phyloP scores from a whole-genome alignment of 2,329 filamentous ascomycete species.

The Diaporthe helianthi region DNA sequence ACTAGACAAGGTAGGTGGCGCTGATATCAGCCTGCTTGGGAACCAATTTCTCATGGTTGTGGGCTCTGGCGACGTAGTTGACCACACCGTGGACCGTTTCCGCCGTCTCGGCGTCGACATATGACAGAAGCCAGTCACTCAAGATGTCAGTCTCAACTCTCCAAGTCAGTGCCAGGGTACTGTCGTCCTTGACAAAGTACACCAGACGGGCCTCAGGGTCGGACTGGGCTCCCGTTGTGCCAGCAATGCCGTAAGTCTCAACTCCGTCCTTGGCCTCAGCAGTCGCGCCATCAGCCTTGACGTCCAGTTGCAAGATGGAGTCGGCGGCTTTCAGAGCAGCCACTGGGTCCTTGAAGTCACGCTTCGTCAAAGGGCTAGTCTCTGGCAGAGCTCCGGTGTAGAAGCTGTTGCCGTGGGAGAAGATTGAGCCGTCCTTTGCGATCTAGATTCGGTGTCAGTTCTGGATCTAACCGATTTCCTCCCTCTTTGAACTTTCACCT shows the following conservation, averaged over 20 bases:
- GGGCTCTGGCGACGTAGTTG: conserved; percentile 60
- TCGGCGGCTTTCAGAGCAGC: conserved; percentile 51
- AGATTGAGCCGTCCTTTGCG: conserved; percentile 58
- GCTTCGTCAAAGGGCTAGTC: conserved; percentile 48
- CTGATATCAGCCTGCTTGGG: conserved; percentile 24
- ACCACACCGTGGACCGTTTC: conserved; percentile 59
- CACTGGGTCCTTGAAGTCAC: conserved; percentile 50
- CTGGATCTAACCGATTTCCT: not conserved
- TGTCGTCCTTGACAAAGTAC: conserved; percentile 59
- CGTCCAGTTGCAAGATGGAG: conserved; percentile 48
- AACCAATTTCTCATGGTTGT: conserved; percentile 14
- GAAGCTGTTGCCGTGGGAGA: conserved; percentile 62
- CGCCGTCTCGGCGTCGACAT: conserved; percentile 58
- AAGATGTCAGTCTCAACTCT: conserved; percentile 64
- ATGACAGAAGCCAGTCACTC: conserved; percentile 66
- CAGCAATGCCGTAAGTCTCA: conserved; percentile 54
- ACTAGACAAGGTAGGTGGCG: conserved; percentile 62
- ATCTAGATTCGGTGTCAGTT: conserved; percentile 45
- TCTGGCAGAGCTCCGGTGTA: conserved; percentile 53
- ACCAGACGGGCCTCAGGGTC: conserved; percentile 63
- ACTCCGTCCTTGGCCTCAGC: conserved; percentile 47
- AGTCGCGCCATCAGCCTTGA: conserved; percentile 48
- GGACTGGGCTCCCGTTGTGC: conserved; percentile 54
- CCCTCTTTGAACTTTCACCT: conserved; percentile 39
- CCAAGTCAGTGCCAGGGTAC: conserved; percentile 59